Conservation (phyloP, 352 stramenopile species). For the Pythium phragmiticola region DNA sequence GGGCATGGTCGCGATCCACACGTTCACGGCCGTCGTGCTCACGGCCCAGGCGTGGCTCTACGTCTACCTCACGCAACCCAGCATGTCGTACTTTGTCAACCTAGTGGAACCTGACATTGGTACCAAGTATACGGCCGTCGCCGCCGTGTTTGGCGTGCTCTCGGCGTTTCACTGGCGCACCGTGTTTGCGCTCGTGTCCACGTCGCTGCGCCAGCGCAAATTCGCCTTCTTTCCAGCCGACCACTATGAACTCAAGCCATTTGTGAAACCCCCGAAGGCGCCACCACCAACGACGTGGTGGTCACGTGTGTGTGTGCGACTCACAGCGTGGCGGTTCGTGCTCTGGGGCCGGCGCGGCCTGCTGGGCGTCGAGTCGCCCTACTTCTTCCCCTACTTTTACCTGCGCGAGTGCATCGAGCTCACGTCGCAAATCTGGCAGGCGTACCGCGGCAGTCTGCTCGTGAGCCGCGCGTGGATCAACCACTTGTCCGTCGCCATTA, state of each 20-base stretch:
- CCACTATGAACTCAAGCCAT: constrained; percentile 13
- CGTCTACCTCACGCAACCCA: constrained; percentile 29
- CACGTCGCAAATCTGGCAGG: constrained; percentile 25
- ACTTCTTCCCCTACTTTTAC: constrained; percentile 27
- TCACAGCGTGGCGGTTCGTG: constrained; percentile 10
- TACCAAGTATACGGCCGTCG: constrained; percentile 26
- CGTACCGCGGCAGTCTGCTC: constrained; percentile 19
- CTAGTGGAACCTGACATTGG: constrained; percentile 25
- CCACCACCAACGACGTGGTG: constrained; percentile 4
- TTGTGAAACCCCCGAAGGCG: neutral
- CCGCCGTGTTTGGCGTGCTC: constrained; percentile 21
- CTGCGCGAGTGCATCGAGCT: constrained; percentile 25
- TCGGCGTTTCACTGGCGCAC: constrained; percentile 22
- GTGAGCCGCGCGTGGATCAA: constrained; percentile 32
- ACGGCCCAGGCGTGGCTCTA: constrained; percentile 24
- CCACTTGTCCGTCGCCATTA: constrained; percentile 26
- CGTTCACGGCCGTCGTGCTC: constrained; percentile 24
- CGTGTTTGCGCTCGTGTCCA: constrained; percentile 19
- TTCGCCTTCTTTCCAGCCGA: constrained; percentile 25
- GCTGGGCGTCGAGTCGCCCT: constrained; percentile 23
- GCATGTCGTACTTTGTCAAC: constrained; percentile 32
- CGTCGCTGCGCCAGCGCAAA: constrained; percentile 25
- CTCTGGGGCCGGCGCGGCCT: constrained; percentile 17
- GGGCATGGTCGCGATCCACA: constrained; percentile 25
- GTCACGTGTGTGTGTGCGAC: neutral